These are phyloP conservation scores for Amoeboaphelidium occidentale DNA, from an alignment of 371 early-diverging fungal species.

Conservation along the genomic window DNA sequence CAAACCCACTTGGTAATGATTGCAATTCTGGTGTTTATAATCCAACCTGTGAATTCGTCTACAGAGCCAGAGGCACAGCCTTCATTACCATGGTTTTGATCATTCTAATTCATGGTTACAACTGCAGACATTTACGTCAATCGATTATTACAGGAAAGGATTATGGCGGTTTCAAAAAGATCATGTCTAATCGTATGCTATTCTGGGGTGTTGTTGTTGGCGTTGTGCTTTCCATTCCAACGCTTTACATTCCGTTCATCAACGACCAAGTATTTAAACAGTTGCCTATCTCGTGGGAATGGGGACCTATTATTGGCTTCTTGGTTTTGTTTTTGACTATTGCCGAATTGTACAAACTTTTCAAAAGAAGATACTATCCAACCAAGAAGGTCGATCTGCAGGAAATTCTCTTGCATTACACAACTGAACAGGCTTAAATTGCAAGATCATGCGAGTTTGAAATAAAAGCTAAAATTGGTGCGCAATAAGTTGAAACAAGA, in stretches of 20 bases:
- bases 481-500: too few relatives aligned
- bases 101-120: slow-evolving; percentile 17
- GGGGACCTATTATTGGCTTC: slow-evolving; percentile 36
- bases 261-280: slow-evolving; percentile 39
- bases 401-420: too few relatives aligned
- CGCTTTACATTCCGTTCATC: slow-evolving; percentile 38
- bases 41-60: slow-evolving; percentile 30
- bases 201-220: slow-evolving; percentile 25
- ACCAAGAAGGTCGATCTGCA: too few relatives aligned
- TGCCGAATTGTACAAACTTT: slow-evolving; percentile 25
- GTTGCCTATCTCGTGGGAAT: slow-evolving; percentile 36
- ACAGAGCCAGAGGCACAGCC: slow-evolving; percentile 40
- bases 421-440: too few relatives aligned
- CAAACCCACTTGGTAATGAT: not conserved
- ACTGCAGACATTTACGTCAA: slow-evolving; percentile 18
- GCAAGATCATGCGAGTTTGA: too few relatives aligned
- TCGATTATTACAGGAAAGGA: slow-evolving; percentile 24
- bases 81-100: slow-evolving; percentile 36
- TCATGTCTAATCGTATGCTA: slow-evolving; percentile 29
- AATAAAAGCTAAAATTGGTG: too few relatives aligned
- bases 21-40: not conserved
- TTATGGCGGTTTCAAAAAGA: slow-evolving; percentile 12
- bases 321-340: slow-evolving; percentile 26
- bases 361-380: slow-evolving; percentile 14
- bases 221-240: slow-evolving; percentile 22